phyloP scores from a whole-genome alignment of 1,139 yeast species.

The Candida dubliniensis region DNA sequence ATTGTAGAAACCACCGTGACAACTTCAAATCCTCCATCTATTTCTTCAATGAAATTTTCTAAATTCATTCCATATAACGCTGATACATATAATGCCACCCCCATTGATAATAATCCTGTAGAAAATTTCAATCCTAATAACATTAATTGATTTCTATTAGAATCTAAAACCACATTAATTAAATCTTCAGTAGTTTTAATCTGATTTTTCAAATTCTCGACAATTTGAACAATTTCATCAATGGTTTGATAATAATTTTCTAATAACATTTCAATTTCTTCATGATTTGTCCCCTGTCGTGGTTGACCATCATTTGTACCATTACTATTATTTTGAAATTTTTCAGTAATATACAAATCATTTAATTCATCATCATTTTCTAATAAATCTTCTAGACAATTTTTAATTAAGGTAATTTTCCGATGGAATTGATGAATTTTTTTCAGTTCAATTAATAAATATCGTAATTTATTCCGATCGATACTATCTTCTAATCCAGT shows the following conservation, averaged over 20 bases:
- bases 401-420: conserved; percentile 40
- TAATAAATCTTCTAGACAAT: conserved; percentile 39
- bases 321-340: no score
- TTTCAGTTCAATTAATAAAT: conserved; percentile 43
- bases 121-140: conserved; percentile 44
- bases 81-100: conserved; percentile 38
- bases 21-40: conserved; percentile 45
- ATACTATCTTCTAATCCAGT: conserved; percentile 41
- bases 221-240: conserved; percentile 49
- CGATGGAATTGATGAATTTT: conserved; percentile 47
- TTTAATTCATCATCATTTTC: conserved; percentile 45
- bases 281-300: conserved; percentile 37
- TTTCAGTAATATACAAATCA: conserved; percentile 39
- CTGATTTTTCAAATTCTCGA: conserved; percentile 40
- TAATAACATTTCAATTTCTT: conserved; percentile 43
- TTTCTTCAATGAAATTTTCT: conserved; percentile 84
- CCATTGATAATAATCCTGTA: conserved; percentile 43
- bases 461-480: conserved; percentile 40
- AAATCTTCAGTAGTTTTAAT: conserved; percentile 49
- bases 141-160: conserved; percentile 51
- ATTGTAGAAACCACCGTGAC: conserved; percentile 31
- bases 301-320: conserved; percentile 21
- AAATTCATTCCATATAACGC: conserved; percentile 66
- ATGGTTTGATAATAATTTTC: conserved; percentile 46
- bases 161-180: conserved; percentile 45